Conservation (phyloP, 306 rosid species). For the Acacia crassicarpa region DNA sequence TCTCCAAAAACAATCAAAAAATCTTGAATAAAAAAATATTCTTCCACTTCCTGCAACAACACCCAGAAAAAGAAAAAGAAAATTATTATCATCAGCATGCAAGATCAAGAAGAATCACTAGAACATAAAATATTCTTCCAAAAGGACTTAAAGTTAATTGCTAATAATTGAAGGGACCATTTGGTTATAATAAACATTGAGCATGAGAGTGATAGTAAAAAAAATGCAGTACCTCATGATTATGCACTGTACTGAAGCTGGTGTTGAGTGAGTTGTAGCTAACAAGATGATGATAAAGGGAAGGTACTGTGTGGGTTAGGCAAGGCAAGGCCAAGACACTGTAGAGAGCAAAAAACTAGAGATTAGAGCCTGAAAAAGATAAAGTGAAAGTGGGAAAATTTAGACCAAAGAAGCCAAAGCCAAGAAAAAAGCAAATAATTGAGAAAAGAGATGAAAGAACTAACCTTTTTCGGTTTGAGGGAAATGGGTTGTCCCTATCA, state of each 20-base stretch:
- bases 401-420: constrained; percentile 73
- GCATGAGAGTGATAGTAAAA: background rate
- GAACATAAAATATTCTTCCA: background rate
- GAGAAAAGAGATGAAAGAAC: constrained; percentile 46
- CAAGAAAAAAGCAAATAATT: constrained; percentile 48
- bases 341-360: constrained; percentile 50
- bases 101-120: background rate
- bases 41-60: constrained; percentile 69
- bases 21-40: constrained; percentile 56
- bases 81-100: constrained; percentile 20
- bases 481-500: constrained; percentile 83
- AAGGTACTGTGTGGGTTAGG: constrained; percentile 54
- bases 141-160: background rate
- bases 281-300: constrained; percentile 46
- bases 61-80: background rate
- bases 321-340: constrained; percentile 37
- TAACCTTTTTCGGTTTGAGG: constrained; percentile 89
- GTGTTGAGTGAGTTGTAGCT: constrained; percentile 35
- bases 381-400: constrained; percentile 38
- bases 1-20: constrained; percentile 61
- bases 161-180: background rate
- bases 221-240: constrained; percentile 42
- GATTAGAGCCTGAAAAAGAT: constrained; percentile 61
- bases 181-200: background rate
- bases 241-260: constrained; percentile 46